phyloP scores from a whole-genome alignment of 2,329 filamentous ascomycete genomes.

The Ceratocystis harringtonii region DNA sequence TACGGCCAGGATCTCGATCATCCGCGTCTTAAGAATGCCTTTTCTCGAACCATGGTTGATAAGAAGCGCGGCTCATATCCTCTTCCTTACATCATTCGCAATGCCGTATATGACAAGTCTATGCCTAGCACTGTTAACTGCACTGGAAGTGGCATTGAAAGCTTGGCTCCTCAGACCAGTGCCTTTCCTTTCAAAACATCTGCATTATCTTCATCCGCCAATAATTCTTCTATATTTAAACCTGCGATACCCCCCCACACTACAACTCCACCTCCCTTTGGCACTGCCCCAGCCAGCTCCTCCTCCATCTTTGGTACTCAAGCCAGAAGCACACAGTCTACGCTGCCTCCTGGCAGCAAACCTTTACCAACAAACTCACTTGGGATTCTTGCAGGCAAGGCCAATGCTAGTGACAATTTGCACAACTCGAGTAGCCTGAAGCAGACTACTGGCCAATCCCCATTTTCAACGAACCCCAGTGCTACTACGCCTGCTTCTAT shows the following conservation, averaged over 20 bases:
- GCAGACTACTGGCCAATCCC: background rate
- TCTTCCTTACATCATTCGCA: slow-evolving; percentile 41
- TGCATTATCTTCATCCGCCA: background rate
- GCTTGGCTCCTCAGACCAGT: background rate
- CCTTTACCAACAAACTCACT: background rate
- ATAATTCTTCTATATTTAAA: background rate
- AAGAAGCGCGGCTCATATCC: slow-evolving; percentile 39
- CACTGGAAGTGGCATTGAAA: background rate
- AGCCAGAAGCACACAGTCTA: background rate
- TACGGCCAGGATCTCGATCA: slow-evolving; percentile 32
- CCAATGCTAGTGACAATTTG: no score
- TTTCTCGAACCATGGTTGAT: slow-evolving; percentile 43
- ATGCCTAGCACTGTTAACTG: background rate
- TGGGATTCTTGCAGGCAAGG: background rate
- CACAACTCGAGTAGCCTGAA: no score
- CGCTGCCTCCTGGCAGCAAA: no score
- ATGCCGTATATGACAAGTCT: slow-evolving; percentile 34
- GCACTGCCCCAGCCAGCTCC: background rate
- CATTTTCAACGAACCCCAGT: background rate
- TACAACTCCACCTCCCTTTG: background rate
- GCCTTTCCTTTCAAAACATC: background rate
- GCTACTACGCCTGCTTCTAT: background rate
- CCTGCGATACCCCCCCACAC: background rate
- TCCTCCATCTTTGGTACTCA: background rate
- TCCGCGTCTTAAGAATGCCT: slow-evolving; percentile 38